phyloP scores from a whole-genome alignment of 495 filamentous ascomycete genomes.

The Aspergillus panamensis region DNA sequence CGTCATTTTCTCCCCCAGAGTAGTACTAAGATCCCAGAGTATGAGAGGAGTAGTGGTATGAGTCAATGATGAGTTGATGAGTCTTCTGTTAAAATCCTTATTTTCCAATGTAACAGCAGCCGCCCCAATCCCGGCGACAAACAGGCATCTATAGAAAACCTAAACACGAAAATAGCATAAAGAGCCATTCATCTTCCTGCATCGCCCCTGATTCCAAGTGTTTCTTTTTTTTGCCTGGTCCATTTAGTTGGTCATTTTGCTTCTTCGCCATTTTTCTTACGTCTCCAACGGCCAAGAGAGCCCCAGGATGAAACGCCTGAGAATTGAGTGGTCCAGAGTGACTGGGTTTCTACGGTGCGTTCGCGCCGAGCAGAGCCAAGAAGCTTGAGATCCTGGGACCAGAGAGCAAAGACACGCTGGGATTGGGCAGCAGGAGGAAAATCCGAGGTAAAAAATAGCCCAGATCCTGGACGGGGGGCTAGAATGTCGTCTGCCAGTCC shows the following conservation, averaged over 20 bases:
- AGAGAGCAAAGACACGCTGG: background rate
- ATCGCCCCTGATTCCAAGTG: background rate
- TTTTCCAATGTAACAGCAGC: too few species aligned
- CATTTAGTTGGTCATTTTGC: background rate
- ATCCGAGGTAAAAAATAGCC: background rate
- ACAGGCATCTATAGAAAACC: background rate
- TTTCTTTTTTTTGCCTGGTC: constrained; percentile 7
- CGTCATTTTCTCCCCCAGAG: too few species aligned
- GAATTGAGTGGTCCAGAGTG: background rate
- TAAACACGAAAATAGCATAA: background rate
- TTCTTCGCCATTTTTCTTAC: background rate
- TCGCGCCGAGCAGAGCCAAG: background rate
- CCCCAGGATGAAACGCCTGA: constrained; percentile 1
- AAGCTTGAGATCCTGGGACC: background rate
- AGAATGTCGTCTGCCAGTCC: background rate
- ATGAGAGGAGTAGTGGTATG: too few species aligned
- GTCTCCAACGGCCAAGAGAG: background rate
- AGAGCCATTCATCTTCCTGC: background rate
- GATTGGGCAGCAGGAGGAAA: constrained; percentile 8
- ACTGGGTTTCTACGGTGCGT: constrained; percentile 8
- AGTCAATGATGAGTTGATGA: too few species aligned
- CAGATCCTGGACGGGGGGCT: background rate
- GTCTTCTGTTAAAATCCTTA: too few species aligned
- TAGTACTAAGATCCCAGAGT: too few species aligned
- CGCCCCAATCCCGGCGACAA: background rate